Percentiles rank a stretch among this genome's conserved stretches.
Evolutionary conservation across 2,329 filamentous ascomycete genomes (phyloP).

Genomic region (Emmonsia crescens): DNA sequence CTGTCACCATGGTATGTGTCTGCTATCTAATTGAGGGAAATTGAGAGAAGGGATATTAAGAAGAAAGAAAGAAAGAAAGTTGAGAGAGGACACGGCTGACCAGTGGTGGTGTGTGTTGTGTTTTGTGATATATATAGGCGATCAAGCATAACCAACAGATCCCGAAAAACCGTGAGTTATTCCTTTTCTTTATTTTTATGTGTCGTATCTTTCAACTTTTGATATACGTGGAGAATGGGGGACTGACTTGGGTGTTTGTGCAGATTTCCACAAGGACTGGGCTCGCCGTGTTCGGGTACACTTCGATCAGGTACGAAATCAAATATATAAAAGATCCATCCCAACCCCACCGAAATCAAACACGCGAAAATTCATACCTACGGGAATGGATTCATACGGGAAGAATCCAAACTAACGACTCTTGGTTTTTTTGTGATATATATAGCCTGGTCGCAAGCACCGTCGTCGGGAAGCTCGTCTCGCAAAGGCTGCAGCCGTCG

Average conservation of each 20-base stretch:
- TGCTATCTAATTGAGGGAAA: background rate
- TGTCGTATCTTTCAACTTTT: no score
- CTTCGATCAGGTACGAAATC: constrained; percentile 87
- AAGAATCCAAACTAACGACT: no score
- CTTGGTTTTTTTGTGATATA: no score
- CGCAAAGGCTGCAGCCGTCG: constrained; percentile 88
- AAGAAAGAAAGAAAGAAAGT: background rate
- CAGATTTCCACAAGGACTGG: constrained; percentile 99
- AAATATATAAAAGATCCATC: background rate
- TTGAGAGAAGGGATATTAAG: no score
- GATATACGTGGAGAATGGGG: constrained; percentile 1
- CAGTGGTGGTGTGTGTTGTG: constrained; percentile 15
- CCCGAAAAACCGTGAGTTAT: constrained; percentile 75
- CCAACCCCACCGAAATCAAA: background rate
- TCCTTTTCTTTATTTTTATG: no score
- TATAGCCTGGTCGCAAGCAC: constrained; percentile 89
- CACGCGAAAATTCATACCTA: background rate
- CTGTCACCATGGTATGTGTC: constrained; percentile 41
- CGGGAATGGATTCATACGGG: background rate
- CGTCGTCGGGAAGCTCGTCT: constrained; percentile 82
- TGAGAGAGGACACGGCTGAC: constrained; percentile 7
- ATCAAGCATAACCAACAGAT: constrained; percentile 99
- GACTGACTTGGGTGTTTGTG: constrained; percentile 6
- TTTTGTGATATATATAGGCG: constrained; percentile 47
- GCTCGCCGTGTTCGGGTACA: constrained; percentile 97